Percentiles rank a stretch among this genome's conserved stretches.
phyloP scores from a whole-genome alignment of 768 basidiomycete genomes.

The Suillus subalutaceus region DNA sequence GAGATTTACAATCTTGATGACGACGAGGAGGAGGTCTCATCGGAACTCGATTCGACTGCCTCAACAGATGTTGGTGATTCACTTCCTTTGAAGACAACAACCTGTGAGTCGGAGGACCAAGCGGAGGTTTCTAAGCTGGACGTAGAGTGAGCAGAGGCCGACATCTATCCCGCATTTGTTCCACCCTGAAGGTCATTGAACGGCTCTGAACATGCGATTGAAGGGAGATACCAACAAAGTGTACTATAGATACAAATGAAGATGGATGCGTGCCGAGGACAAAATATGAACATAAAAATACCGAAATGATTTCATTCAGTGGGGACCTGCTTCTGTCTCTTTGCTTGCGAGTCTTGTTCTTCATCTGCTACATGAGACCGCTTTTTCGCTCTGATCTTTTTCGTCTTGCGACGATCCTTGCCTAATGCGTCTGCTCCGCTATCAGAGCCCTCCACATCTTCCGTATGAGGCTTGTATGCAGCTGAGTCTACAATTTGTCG shows the following conservation, averaged over 20 bases:
- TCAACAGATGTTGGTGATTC: neutral
- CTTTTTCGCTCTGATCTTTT: conserved; percentile 13
- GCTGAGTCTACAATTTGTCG: conserved; percentile 37
- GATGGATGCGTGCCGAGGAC: neutral
- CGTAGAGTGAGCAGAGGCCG: neutral
- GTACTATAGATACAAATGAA: conserved; percentile 9
- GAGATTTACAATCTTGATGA: conserved; percentile 23
- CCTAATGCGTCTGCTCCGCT: conserved; percentile 25
- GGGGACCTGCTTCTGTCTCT: conserved; percentile 11
- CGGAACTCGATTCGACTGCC: neutral
- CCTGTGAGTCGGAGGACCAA: neutral
- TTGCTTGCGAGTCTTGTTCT: conserved; percentile 3
- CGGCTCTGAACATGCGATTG: conserved; percentile 6
- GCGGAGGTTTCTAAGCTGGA: neutral
- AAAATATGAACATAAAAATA: conserved; percentile 14
- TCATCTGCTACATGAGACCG: conserved; percentile 10
- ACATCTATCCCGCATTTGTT: neutral
- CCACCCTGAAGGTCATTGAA: conserved; percentile 3
- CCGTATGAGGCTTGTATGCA: conserved; percentile 41
- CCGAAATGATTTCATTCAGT: conserved; percentile 5
- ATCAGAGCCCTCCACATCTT: conserved; percentile 25
- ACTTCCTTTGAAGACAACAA: neutral
- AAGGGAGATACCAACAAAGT: conserved; percentile 1
- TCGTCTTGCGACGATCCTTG: conserved; percentile 12
- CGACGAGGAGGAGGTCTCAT: neutral